Conservation (phyloP, 148 eudicot genomes). For the Vaccinium corymbosum region DNA sequence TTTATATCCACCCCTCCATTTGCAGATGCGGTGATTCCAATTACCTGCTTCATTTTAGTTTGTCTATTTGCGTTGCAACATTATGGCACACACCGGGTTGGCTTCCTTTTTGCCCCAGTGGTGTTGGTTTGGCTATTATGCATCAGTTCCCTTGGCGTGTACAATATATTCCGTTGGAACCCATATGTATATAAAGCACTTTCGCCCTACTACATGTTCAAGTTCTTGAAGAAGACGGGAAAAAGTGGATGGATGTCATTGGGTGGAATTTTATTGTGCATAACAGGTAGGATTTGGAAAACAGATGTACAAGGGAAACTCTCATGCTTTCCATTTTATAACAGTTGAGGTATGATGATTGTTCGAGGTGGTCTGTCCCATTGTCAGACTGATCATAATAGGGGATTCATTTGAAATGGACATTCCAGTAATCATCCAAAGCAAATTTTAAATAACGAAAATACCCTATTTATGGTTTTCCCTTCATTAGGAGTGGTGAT, state of each 20-base stretch:
- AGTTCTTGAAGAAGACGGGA: constrained; percentile 82
- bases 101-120: constrained; percentile 79
- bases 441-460: neutral
- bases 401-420: neutral
- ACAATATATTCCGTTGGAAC: constrained; percentile 79
- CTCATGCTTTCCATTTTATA: neutral
- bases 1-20: constrained; percentile 7
- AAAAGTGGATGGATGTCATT: constrained; percentile 92
- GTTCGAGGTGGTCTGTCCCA: constrained; percentile 2
- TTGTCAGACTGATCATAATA: neutral
- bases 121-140: constrained; percentile 77
- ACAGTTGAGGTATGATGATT: neutral
- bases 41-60: constrained; percentile 78
- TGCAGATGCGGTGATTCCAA: constrained; percentile 89
- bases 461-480: neutral
- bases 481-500: neutral
- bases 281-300: constrained; percentile 55
- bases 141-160: constrained; percentile 78
- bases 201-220: constrained; percentile 86
- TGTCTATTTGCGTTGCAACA: constrained; percentile 91
- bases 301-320: neutral
- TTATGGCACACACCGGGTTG: constrained; percentile 90
- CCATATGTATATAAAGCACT: constrained; percentile 73
- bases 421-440: neutral
- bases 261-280: constrained; percentile 85